Base-by-base conservation (phyloP, 768 basidiomycete genomes). In the Vararia minispora region DNA sequence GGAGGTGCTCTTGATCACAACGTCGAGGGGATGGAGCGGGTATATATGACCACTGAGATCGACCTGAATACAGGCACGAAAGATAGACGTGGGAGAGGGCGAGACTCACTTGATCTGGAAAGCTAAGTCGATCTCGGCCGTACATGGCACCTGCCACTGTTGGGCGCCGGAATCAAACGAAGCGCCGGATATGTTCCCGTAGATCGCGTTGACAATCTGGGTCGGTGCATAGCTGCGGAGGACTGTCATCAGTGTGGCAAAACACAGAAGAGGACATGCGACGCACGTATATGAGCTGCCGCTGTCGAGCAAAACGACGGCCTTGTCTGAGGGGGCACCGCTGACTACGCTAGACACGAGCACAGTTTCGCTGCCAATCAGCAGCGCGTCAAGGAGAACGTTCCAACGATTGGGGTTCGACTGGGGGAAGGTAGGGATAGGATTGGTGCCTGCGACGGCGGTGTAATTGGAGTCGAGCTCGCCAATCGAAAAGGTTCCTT, bases 241-340 rank as follows among this genome's bases (percentile, higher is more conserved):
- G 17, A 26, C 14, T 40, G 14, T 31, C 28, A 17, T 42, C 17
- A 42, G 37, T 33, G n/a, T 39, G 20, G 33, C 35, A 45, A 24
- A 41, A 26, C 33, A 41, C 11, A 18, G 33, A 35, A 7, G 4
- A 18, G 21, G 18, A 29, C 17, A 41, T n/a, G 21, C 52, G 6
- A 49, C 81, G 42, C 53, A 84, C 79, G 81, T 76, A 55, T 76
- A 86, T 3, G 86, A 85, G 3, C 87, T 79, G 5, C 87, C 87
- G 42, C 73, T 87, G 55, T 90, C 87, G 38, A 90, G 66, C 23
- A 85, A 62, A 17, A 74, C 71, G 33, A 89, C 83, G 5, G 82
- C 84, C 49, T 77, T 76, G 47, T 78, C 75, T 23, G 63, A 60
- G 5, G 85, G 82, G 1, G 71, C 85, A 22, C 61, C 64, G 4